These are phyloP conservation scores for Ramaria sp. DNA, from an alignment of 768 basidiomycete species.

Conservation along the genomic window DNA sequence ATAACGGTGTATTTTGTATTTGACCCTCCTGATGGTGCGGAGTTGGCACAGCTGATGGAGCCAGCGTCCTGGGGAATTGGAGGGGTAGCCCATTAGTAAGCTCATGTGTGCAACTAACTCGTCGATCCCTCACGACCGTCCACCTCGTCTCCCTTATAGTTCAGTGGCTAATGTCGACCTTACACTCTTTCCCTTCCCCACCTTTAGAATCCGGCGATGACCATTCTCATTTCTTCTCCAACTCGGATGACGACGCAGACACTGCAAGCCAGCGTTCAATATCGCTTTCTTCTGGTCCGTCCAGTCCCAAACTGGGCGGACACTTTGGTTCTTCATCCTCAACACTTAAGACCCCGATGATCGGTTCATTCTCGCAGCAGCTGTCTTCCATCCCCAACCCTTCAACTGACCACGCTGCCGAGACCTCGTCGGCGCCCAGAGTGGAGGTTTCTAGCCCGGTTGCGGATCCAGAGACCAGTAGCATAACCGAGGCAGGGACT, in stretches of 20 bases:
- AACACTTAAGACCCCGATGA: background rate
- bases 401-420: background rate
- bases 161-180: slow-evolving; percentile 2
- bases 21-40: no score
- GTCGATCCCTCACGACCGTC: background rate
- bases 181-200: background rate
- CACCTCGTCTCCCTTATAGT: background rate
- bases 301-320: slow-evolving; percentile 9
- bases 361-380: background rate
- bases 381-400: background rate
- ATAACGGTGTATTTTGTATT: no score
- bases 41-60: background rate
- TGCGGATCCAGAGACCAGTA: background rate
- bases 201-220: slow-evolving; percentile 12
- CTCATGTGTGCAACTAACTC: no score
- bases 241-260: slow-evolving; percentile 51
- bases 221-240: slow-evolving; percentile 11
- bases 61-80: no score
- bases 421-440: background rate
- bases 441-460: background rate
- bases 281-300: slow-evolving; percentile 54
- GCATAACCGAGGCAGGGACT: background rate
- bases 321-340: slow-evolving; percentile 11
- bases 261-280: slow-evolving; percentile 75
- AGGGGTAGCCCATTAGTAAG: no score